phyloP scores from a whole-genome alignment of 306 rosid genomes.

The Casuarina cunninghamiana region DNA sequence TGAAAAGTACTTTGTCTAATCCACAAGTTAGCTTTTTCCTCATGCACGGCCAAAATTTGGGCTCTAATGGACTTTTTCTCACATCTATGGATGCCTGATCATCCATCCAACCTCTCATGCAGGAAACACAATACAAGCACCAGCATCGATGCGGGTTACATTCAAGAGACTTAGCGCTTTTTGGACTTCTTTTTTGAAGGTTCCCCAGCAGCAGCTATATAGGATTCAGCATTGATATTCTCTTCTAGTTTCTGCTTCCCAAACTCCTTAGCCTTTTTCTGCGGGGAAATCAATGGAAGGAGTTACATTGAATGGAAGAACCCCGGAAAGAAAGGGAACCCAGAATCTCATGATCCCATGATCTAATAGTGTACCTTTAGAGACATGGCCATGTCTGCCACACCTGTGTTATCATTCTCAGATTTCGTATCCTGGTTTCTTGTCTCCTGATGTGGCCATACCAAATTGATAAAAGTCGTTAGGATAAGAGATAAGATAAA shows the following conservation, averaged over 20 bases:
- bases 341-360: background rate
- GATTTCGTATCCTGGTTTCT: constrained; percentile 36
- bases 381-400: constrained; percentile 53
- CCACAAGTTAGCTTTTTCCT: background rate
- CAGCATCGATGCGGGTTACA: background rate
- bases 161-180: constrained; percentile 34
- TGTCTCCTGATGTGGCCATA: constrained; percentile 61
- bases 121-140: background rate
- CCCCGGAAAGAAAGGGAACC: background rate
- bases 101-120: background rate
- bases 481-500: background rate
- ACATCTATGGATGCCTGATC: background rate
- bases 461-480: background rate
- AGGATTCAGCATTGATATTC: constrained; percentile 56
- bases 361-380: constrained; percentile 53
- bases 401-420: constrained; percentile 45
- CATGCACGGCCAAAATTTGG: background rate
- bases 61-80: background rate
- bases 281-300: constrained; percentile 19
- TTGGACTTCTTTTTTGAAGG: constrained; percentile 62
- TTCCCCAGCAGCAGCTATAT: constrained; percentile 52
- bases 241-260: constrained; percentile 60
- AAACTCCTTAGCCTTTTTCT: constrained; percentile 68
- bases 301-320: background rate
- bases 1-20: background rate